phyloP scores from a whole-genome alignment of 345 rosid genomes.

The Fremontodendron californicum region DNA sequence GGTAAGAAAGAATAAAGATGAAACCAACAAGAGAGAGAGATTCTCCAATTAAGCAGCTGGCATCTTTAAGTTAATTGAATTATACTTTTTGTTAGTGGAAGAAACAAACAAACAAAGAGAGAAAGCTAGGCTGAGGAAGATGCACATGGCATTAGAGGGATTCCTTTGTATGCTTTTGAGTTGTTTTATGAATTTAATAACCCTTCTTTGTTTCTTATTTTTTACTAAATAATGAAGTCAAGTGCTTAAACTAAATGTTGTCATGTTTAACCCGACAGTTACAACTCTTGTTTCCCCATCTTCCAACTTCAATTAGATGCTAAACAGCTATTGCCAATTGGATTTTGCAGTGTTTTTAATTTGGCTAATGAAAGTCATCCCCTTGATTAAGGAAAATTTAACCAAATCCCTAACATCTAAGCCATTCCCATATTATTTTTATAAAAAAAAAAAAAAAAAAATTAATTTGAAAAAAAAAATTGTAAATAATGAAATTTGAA shows the following conservation, averaged over 20 bases:
- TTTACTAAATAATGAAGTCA: neutral
- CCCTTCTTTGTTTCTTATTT: constrained; percentile 10
- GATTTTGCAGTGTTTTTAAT: constrained; percentile 19
- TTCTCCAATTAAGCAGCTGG: constrained; percentile 25
- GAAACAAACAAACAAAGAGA: too few relatives aligned
- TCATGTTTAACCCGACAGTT: constrained; percentile 50
- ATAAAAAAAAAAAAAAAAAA: neutral
- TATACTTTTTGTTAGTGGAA: constrained; percentile 6
- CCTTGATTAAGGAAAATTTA: constrained; percentile 21
- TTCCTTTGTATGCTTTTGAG: constrained; percentile 40
- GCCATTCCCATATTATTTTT: constrained; percentile 6
- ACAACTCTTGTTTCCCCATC: constrained; percentile 44
- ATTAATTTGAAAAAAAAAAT: neutral
- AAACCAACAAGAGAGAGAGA: constrained; percentile 20
- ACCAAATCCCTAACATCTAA: constrained; percentile 27
- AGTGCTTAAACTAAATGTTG: constrained; percentile 34
- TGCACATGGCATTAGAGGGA: constrained; percentile 40
- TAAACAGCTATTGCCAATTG: constrained; percentile 6
- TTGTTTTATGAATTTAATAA: constrained; percentile 31
- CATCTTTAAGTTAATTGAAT: constrained; percentile 21
- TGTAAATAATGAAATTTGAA: too few relatives aligned
- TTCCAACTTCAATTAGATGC: constrained; percentile 38
- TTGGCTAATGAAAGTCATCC: constrained; percentile 21
- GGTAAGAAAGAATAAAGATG: constrained; percentile 52
- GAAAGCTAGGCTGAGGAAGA: constrained; percentile 15